Conservation (phyloP, 108 stramenopile genomes). For the Mediolabrus comicus region DNA sequence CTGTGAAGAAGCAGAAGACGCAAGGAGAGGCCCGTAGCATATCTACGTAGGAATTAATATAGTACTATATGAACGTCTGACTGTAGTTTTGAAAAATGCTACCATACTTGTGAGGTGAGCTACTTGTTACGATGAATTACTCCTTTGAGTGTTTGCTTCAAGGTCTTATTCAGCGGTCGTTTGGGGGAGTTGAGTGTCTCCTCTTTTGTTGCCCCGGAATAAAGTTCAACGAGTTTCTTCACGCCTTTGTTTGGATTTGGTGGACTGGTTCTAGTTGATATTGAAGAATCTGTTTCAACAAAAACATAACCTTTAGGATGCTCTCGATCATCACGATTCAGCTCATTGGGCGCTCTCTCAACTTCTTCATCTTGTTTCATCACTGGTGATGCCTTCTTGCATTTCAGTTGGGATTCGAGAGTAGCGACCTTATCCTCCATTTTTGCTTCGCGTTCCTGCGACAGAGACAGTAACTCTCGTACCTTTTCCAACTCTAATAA, state of each 20-base stretch:
- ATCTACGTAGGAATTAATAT: too few relatives aligned
- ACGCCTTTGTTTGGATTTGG: not conserved
- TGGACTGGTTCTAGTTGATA: not conserved
- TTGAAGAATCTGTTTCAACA: not conserved
- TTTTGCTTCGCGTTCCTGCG: not conserved
- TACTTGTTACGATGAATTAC: not conserved
- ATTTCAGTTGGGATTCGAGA: not conserved
- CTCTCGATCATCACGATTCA: not conserved
- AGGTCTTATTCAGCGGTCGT: not conserved
- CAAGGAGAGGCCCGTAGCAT: too few relatives aligned
- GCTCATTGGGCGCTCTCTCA: not conserved
- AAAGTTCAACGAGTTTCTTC: not conserved
- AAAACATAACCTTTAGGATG: not conserved
- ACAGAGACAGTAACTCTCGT: not conserved
- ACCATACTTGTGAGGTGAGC: too few relatives aligned
- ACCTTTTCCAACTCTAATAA: not conserved
- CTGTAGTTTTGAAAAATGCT: not conserved
- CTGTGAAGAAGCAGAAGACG: not conserved
- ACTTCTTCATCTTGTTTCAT: not conserved
- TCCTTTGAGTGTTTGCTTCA: not conserved
- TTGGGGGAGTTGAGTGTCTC: not conserved
- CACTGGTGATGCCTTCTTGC: not conserved
- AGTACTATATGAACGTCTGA: not conserved
- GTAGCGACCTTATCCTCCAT: not conserved
- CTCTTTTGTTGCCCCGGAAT: not conserved